These are phyloP conservation scores for Mycena capillaripes DNA, from an alignment of 768 basidiomycete species.

Conservation along the genomic window DNA sequence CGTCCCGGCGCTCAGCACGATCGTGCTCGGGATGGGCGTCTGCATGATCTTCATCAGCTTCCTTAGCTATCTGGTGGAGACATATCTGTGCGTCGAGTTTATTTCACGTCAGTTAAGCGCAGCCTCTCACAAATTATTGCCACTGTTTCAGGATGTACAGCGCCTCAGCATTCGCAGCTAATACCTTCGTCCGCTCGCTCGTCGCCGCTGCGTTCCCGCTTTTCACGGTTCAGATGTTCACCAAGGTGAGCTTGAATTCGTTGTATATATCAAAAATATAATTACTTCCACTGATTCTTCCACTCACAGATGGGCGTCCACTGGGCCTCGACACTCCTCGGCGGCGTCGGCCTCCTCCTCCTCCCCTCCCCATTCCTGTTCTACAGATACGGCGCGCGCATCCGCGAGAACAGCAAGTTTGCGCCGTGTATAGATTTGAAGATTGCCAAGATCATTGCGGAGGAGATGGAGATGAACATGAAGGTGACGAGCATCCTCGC, in stretches of 20 bases:
- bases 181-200: constrained; percentile 70
- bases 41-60: constrained; percentile 72
- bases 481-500: no score
- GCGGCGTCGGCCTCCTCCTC: constrained; percentile 67
- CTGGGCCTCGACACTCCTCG: constrained; percentile 71
- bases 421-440: constrained; percentile 56
- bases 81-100: constrained; percentile 58
- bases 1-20: constrained; percentile 66
- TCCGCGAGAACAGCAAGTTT: constrained; percentile 70
- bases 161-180: constrained; percentile 75
- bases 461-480: constrained; percentile 14
- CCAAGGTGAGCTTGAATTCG: constrained; percentile 50
- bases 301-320: constrained; percentile 62
- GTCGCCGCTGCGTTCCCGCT: constrained; percentile 74
- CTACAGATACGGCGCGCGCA: constrained; percentile 73
- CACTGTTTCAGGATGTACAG: constrained; percentile 57
- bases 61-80: constrained; percentile 71
- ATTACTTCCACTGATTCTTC: no score
- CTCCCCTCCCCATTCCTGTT: constrained; percentile 79
- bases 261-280: no score
- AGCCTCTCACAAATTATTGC: no score
- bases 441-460: constrained; percentile 27
- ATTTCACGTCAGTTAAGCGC: background rate
- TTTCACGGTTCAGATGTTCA: constrained; percentile 77
- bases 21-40: constrained; percentile 63